Evolutionary conservation across 1,139 yeast genomes (phyloP).

Genomic region (Taphrina confusa): DNA sequence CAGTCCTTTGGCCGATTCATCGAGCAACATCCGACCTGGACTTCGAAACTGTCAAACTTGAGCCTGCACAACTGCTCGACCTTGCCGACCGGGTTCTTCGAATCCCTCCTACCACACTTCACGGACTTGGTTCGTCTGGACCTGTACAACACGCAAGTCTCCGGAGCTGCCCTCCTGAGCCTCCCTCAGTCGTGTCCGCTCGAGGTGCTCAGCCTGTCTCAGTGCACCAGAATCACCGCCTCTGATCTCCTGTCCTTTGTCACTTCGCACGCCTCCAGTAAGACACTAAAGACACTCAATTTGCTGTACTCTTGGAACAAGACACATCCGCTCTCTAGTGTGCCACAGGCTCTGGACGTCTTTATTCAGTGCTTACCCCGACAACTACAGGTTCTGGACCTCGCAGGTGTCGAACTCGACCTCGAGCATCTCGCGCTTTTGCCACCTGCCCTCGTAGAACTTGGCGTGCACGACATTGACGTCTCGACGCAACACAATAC

Average conservation of each 20-base stretch:
- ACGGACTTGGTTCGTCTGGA: conserved; percentile 69
- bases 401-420: conserved; percentile 21
- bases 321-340: conserved; percentile 27
- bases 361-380: conserved; percentile 19
- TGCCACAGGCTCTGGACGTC: conserved; percentile 16
- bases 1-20: conserved; percentile 55
- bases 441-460: conserved; percentile 8
- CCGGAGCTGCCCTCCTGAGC: conserved; percentile 56
- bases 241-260: conserved; percentile 5
- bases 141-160: conserved; percentile 76
- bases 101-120: conserved; percentile 59
- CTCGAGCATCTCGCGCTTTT: conserved; percentile 8
- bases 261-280: not conserved
- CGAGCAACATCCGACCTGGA: conserved; percentile 39
- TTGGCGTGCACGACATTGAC: conserved; percentile 31
- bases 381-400: conserved; percentile 2
- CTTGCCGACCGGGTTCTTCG: conserved; percentile 59
- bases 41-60: conserved; percentile 53
- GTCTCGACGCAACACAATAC: not conserved
- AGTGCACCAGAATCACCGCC: conserved; percentile 63
- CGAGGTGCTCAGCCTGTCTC: conserved; percentile 75
- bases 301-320: conserved; percentile 30
- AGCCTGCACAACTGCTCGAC: conserved; percentile 90
- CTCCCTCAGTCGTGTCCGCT: conserved; percentile 60
- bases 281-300: not conserved